phyloP scores from a whole-genome alignment of 331 rosid species.

The Prunus yedoensis region DNA sequence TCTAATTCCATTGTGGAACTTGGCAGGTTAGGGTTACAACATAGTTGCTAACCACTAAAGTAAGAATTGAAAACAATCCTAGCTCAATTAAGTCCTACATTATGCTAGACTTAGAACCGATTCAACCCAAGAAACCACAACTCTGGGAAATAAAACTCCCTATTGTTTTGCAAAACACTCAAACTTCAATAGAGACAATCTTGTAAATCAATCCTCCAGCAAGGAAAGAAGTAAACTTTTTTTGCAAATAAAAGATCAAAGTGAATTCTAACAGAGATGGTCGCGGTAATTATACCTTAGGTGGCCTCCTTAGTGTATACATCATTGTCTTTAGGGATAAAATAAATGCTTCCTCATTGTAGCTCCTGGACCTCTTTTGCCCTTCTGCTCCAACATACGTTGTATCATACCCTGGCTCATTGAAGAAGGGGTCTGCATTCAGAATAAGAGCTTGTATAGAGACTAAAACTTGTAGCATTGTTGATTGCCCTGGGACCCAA shows the following conservation, averaged over 20 bases:
- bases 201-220: background rate
- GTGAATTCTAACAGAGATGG: background rate
- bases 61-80: background rate
- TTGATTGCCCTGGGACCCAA: constrained; percentile 71
- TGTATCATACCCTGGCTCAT: constrained; percentile 64
- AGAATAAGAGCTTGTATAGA: constrained; percentile 82
- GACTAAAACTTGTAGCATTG: constrained; percentile 89
- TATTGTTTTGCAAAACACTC: background rate
- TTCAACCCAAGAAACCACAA: background rate
- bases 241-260: background rate
- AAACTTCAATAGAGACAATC: background rate
- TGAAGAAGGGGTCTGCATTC: constrained; percentile 71
- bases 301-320: constrained; percentile 65
- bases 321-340: constrained; percentile 73
- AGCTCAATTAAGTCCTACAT: background rate
- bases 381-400: constrained; percentile 42
- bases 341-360: constrained; percentile 59
- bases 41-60: background rate
- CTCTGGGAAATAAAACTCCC: background rate
- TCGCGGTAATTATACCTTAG: constrained; percentile 46
- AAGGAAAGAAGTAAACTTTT: background rate
- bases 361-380: constrained; percentile 53
- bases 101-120: background rate
- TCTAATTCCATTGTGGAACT: background rate
- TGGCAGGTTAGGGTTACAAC: background rate